phyloP scores from a whole-genome alignment of 2,329 filamentous ascomycete genomes.

The Lachnellula hyalina region DNA sequence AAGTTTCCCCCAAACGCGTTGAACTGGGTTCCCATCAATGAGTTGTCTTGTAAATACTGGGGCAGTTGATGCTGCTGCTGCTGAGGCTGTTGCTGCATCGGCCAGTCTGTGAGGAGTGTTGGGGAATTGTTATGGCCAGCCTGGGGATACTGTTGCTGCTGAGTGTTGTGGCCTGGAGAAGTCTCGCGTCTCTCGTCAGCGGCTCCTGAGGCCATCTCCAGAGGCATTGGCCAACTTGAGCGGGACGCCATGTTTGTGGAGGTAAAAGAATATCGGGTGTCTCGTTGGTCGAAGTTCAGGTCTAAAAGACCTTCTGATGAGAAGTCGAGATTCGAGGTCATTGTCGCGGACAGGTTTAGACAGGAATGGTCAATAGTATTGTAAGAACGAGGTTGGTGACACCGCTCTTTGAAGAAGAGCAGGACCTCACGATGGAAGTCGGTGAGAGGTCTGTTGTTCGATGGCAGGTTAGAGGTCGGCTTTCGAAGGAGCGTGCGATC shows the following conservation, averaged over 20 bases:
- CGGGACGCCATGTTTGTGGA: constrained; percentile 35
- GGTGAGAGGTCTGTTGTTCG: constrained; percentile 25
- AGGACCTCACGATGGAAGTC: constrained; percentile 29
- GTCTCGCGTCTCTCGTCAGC: constrained; percentile 29
- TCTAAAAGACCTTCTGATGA: constrained; percentile 58
- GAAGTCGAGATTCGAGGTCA: constrained; percentile 54
- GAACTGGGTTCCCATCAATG: constrained; percentile 31
- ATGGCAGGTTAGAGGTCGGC: constrained; percentile 18
- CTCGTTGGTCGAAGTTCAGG: constrained; percentile 54
- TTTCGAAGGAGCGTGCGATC: constrained; percentile 13
- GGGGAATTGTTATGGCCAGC: constrained; percentile 44
- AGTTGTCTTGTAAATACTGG: constrained; percentile 31
- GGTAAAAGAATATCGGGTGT: constrained; percentile 47
- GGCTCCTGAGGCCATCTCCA: constrained; percentile 30
- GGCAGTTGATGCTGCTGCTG: constrained; percentile 21
- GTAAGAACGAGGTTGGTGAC: constrained; percentile 33
- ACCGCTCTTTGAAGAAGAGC: constrained; percentile 31
- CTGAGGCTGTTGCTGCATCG: constrained; percentile 38
- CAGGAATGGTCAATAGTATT: constrained; percentile 41
- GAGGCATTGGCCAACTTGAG: constrained; percentile 30
- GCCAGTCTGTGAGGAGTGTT: constrained; percentile 54
- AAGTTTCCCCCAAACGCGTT: constrained; percentile 26
- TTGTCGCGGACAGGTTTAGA: constrained; percentile 34
- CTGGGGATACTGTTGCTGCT: constrained; percentile 31
- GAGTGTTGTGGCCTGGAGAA: constrained; percentile 38